These are phyloP conservation scores for Fistulinella cinereoalba DNA, from an alignment of 1,284 basidiomycete genomes.

Conservation along the genomic window DNA sequence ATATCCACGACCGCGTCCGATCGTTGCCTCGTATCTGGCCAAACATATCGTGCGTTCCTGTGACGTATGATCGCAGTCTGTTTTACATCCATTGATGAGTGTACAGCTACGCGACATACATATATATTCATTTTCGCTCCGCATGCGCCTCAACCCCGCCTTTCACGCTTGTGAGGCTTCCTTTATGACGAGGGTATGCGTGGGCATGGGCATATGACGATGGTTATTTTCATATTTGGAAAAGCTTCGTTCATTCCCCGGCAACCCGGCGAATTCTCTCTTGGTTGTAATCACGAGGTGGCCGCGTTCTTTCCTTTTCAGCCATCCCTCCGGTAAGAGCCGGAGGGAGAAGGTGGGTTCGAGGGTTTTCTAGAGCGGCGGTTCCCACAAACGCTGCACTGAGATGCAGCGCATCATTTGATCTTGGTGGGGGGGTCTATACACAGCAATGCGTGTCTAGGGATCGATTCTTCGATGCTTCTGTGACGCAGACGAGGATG, in stretches of 20 bases:
- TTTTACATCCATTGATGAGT: background rate
- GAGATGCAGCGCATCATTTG: background rate
- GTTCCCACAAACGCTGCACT: background rate
- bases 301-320: constrained; percentile 17
- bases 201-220: constrained; percentile 8
- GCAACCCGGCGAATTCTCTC: constrained; percentile 9
- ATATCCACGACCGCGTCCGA: constrained; percentile 21
- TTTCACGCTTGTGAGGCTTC: constrained; percentile 14
- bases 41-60: constrained; percentile 22
- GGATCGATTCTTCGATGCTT: background rate
- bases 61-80: constrained; percentile 24
- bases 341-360: constrained; percentile 13
- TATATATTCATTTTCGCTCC: constrained; percentile 17
- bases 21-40: constrained; percentile 4
- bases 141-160: constrained; percentile 31
- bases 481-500: constrained; percentile 4
- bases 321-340: background rate
- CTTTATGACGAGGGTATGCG: constrained; percentile 16
- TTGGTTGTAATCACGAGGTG: constrained; percentile 31
- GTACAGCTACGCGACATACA: constrained; percentile 2
- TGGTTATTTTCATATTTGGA: constrained; percentile 8
- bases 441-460: background rate
- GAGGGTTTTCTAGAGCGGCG: constrained; percentile 2
- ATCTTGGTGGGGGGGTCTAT: background rate
- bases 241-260: constrained; percentile 4